Conservation (phyloP, 208 protist genomes). For the Trypanosoma boissoni region DNA sequence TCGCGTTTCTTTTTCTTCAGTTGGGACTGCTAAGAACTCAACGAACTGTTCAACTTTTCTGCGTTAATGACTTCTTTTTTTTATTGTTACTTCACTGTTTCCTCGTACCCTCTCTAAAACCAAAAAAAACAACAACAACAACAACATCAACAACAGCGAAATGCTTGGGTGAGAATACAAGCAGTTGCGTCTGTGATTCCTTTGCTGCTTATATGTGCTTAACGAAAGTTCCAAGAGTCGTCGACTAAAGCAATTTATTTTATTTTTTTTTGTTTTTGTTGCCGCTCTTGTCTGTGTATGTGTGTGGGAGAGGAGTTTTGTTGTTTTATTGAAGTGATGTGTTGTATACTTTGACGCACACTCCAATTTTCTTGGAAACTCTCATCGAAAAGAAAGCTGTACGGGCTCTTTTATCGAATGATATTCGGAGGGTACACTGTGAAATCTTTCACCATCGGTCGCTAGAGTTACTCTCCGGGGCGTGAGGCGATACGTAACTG, state of each 20-base stretch:
- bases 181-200: too few relatives aligned
- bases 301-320: background rate
- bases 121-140: constrained; percentile 18
- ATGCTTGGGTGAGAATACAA: too few relatives aligned
- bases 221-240: too few relatives aligned
- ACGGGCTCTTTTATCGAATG: constrained; percentile 64
- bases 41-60: too few relatives aligned
- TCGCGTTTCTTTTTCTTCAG: constrained; percentile 6
- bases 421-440: constrained; percentile 56
- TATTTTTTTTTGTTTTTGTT: constrained; percentile 1
- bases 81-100: constrained; percentile 13
- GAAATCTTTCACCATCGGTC: constrained; percentile 49
- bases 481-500: constrained; percentile 40
- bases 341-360: too few relatives aligned
- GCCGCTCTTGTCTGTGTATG: background rate
- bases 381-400: constrained; percentile 28
- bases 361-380: too few relatives aligned
- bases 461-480: constrained; percentile 53
- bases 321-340: constrained; percentile 55
- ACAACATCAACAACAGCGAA: constrained; percentile 11
- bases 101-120: constrained; percentile 6
- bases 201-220: too few relatives aligned
- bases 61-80: too few relatives aligned
- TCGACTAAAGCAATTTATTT: too few relatives aligned
- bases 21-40: too few relatives aligned